Conservation (phyloP, 306 rosid species). For the Astragalus glycyphyllos region DNA sequence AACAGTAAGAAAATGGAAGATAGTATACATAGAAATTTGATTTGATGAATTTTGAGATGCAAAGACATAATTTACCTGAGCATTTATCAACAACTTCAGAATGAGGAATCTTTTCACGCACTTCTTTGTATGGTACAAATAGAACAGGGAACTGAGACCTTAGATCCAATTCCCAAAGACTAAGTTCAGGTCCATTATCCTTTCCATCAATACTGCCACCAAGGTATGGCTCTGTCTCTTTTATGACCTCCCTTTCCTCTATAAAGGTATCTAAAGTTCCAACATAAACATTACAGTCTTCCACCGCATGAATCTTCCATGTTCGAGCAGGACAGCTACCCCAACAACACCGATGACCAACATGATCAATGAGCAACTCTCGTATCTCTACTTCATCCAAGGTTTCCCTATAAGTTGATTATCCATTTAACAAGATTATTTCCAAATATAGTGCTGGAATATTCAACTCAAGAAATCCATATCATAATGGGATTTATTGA, state of each 20-base stretch:
- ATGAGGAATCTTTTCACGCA: conserved; percentile 75
- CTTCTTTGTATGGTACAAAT: conserved; percentile 66
- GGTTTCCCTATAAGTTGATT: conserved; percentile 52
- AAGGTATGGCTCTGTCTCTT: conserved; percentile 68
- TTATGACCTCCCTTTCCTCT: conserved; percentile 83
- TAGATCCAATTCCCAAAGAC: conserved; percentile 93
- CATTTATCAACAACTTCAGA: conserved; percentile 84
- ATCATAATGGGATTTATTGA: not conserved
- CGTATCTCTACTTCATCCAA: conserved; percentile 95
- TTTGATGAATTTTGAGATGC: conserved; percentile 17
- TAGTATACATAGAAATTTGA: not conserved
- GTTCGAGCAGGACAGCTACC: conserved; percentile 98
- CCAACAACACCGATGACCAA: conserved; percentile 98
- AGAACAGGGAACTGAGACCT: conserved; percentile 88
- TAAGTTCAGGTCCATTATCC: conserved; percentile 75
- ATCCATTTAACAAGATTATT: conserved; percentile 35
- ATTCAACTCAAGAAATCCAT: conserved; percentile 16
- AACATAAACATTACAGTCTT: conserved; percentile 91
- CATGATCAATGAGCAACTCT: conserved; percentile 90
- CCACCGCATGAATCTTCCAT: conserved; percentile 86
- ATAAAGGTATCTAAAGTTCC: conserved; percentile 92
- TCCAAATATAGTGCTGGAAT: not conserved
- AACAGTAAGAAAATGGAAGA: conserved; percentile 10
- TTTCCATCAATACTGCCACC: conserved; percentile 76
- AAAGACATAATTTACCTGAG: conserved; percentile 60